phyloP scores from a whole-genome alignment of 768 basidiomycete genomes.

The Hirschioporus abietinus region DNA sequence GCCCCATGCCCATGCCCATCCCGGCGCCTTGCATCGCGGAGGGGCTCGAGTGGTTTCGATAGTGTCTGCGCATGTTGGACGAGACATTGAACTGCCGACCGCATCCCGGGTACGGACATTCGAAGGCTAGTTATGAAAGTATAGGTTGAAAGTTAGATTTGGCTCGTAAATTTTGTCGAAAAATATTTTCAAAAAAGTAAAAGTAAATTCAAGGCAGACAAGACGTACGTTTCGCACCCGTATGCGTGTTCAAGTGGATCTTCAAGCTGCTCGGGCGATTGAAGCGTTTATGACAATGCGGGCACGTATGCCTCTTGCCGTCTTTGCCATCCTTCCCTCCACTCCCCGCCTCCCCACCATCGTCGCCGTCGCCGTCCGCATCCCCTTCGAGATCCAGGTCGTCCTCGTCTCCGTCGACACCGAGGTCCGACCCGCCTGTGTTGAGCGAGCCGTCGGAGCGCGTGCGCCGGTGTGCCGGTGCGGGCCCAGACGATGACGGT shows the following conservation, averaged over 20 bases:
- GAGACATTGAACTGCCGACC: slow-evolving; percentile 79
- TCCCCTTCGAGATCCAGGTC: background rate
- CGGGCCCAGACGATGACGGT: background rate
- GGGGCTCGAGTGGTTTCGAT: slow-evolving; percentile 48
- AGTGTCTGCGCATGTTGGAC: slow-evolving; percentile 80
- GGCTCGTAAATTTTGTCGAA: too few relatives aligned
- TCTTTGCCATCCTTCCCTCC: slow-evolving; percentile 8
- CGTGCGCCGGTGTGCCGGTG: background rate
- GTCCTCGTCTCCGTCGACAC: background rate
- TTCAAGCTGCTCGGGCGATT: slow-evolving; percentile 63
- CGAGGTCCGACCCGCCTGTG: background rate
- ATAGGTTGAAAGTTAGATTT: too few relatives aligned
- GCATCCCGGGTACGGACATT: slow-evolving; percentile 70
- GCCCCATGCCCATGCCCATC: background rate
- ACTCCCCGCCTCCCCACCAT: background rate
- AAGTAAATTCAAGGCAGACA: too few relatives aligned
- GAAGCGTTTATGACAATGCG: slow-evolving; percentile 56
- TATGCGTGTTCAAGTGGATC: slow-evolving; percentile 65
- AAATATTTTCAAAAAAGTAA: too few relatives aligned
- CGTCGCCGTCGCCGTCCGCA: background rate
- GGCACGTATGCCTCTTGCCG: slow-evolving; percentile 25
- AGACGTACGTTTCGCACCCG: slow-evolving; percentile 60
- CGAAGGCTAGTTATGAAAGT: slow-evolving; percentile 71
- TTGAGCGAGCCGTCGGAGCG: background rate
- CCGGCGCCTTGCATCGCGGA: background rate